Evolutionary conservation across 768 basidiomycete species (phyloP).

Genomic region (Xerocomus potaroensis): DNA sequence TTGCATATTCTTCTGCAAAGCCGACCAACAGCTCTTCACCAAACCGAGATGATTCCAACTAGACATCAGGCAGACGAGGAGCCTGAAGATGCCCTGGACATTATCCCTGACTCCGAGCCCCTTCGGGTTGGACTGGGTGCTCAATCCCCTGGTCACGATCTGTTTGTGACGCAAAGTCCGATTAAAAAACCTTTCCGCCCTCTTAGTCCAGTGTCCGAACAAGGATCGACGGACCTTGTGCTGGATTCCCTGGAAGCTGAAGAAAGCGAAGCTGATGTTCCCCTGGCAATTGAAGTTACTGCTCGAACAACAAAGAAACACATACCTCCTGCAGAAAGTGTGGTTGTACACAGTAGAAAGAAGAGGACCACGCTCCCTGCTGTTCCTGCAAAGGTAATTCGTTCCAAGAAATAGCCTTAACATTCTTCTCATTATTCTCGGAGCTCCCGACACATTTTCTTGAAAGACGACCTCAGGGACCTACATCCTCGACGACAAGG

Average conservation of each 20-base stretch:
- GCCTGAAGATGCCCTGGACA: constrained; percentile 38
- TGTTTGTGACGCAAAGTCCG: constrained; percentile 7
- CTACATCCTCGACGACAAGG: constrained; percentile 5
- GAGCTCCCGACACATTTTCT: constrained; percentile 1
- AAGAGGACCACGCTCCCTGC: constrained; percentile 1
- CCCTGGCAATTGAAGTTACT: constrained; percentile 33
- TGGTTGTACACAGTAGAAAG: constrained; percentile 2
- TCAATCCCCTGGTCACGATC: constrained; percentile 7
- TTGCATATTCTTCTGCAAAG: background rate
- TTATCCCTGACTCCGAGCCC: constrained; percentile 66
- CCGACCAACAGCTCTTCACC: constrained; percentile 2
- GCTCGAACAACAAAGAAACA: constrained; percentile 17
- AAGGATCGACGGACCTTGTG: constrained; percentile 25
- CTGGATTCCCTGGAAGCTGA: constrained; percentile 27
- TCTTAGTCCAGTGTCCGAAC: constrained; percentile 21
- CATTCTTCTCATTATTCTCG: background rate
- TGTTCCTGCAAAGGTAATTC: constrained; percentile 17
- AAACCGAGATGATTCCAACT: background rate
- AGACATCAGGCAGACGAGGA: constrained; percentile 1
- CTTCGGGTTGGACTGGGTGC: constrained; percentile 29
- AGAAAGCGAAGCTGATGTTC: constrained; percentile 39
- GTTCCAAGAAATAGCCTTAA: background rate
- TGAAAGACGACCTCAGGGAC: constrained; percentile 10
- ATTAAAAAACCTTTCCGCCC: constrained; percentile 15
- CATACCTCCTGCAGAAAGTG: constrained; percentile 1